These are phyloP conservation scores for Trichoderma sp. DNA, from an alignment of 2,329 filamentous ascomycete genomes.

Conservation along the genomic window DNA sequence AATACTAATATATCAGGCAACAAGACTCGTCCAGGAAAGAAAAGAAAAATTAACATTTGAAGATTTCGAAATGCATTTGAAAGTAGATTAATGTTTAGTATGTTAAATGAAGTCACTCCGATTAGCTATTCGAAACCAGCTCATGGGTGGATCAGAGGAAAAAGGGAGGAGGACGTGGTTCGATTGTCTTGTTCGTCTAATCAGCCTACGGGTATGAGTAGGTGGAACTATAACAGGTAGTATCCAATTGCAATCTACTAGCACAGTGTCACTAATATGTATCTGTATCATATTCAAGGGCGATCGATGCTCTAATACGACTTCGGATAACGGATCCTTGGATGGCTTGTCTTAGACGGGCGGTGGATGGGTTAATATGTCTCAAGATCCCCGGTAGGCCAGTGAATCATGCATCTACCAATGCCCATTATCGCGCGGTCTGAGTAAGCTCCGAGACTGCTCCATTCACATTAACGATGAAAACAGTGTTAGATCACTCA, in stretches of 20 bases:
- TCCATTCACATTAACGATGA: not conserved
- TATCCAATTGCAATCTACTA: not conserved
- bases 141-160: not conserved
- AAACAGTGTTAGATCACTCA: not conserved
- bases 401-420: not conserved
- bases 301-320: not conserved
- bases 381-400: not conserved
- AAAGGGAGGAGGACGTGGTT: not conserved
- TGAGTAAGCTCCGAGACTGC: not conserved
- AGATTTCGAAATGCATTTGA: no score
- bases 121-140: no score
- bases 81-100: no score
- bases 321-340: not conserved
- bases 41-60: no score
- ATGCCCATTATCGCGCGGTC: not conserved
- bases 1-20: no score
- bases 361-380: not conserved
- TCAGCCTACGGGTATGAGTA: not conserved
- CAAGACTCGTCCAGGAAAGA: no score
- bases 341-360: not conserved
- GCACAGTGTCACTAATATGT: not conserved
- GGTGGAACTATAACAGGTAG: not conserved
- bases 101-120: not conserved
- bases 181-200: not conserved
- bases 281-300: not conserved